Evolutionary conservation across 306 rosid species (phyloP).

Genomic region (Begonia fuchsioides): DNA sequence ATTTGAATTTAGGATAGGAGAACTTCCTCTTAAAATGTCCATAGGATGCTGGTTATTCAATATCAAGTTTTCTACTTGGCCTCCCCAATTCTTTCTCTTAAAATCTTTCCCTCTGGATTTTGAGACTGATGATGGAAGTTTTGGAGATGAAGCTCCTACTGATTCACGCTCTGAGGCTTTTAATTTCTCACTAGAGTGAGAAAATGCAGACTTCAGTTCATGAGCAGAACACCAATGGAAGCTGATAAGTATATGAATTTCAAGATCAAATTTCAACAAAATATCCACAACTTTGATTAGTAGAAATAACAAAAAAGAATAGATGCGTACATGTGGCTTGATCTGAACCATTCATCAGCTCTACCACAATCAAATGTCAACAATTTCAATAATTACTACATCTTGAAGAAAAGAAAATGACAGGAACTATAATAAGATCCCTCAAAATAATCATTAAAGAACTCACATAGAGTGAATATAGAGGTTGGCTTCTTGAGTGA

Average conservation of each 20-base stretch:
- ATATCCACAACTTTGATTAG: background rate
- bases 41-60: conserved; percentile 25
- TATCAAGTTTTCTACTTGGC: conserved; percentile 14
- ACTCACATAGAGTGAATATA: conserved; percentile 34
- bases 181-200: conserved; percentile 25
- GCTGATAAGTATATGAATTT: conserved; percentile 14
- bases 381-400: background rate
- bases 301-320: conserved; percentile 1
- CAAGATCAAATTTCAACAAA: background rate
- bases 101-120: conserved; percentile 65
- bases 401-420: background rate
- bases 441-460: conserved; percentile 3
- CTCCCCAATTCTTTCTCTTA: conserved; percentile 40
- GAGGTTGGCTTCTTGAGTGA: conserved; percentile 31
- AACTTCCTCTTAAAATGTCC: conserved; percentile 19
- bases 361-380: conserved; percentile 22
- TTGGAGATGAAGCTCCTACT: conserved; percentile 24
- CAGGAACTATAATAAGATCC: conserved; percentile 1
- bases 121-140: conserved; percentile 50
- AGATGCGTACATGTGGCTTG: conserved; percentile 48
- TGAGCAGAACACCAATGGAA: conserved; percentile 56
- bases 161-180: conserved; percentile 8
- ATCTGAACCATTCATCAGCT: conserved; percentile 46
- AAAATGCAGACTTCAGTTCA: conserved; percentile 43
- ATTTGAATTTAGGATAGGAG: conserved; percentile 15